Percentiles rank a stretch among this genome's conserved stretches.
These are phyloP conservation scores for Peronosclerospora sorghi DNA, from an alignment of 352 stramenopile species.

Conservation along the genomic window DNA sequence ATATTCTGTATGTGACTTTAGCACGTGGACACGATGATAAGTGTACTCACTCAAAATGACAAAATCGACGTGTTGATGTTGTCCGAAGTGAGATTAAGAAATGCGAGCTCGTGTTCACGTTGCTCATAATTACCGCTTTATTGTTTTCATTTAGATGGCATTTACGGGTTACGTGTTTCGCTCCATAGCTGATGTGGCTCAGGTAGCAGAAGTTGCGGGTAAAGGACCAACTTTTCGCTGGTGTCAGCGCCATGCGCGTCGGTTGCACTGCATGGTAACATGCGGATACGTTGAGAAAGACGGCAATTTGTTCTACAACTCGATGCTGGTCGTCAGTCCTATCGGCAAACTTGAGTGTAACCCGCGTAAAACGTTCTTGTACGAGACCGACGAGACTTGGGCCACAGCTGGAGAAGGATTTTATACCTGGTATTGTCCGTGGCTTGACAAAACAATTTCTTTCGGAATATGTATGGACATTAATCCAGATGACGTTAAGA, in stretches of 20 bases:
- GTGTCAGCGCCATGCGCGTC: constrained; percentile 52
- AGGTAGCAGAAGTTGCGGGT: constrained; percentile 48
- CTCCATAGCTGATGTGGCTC: constrained; percentile 35
- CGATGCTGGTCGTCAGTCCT: constrained; percentile 72
- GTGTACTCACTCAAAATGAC: constrained; percentile 28
- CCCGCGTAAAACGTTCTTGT: constrained; percentile 72
- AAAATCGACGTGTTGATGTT: constrained; percentile 66
- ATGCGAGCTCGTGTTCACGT: not conserved
- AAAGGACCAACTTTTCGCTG: constrained; percentile 50
- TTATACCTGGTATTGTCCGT: constrained; percentile 57
- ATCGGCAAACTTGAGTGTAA: constrained; percentile 58
- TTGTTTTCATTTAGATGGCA: constrained; percentile 40
- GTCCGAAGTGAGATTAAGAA: constrained; percentile 39
- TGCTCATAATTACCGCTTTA: not conserved
- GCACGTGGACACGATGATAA: constrained; percentile 59
- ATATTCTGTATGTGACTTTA: constrained; percentile 5
- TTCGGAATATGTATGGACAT: constrained; percentile 88
- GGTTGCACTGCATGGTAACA: constrained; percentile 50
- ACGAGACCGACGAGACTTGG: constrained; percentile 78
- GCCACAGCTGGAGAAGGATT: constrained; percentile 55
- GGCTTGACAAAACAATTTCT: constrained; percentile 64
- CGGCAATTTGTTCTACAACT: constrained; percentile 46
- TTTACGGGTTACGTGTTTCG: constrained; percentile 78
- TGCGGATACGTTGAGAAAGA: constrained; percentile 59
- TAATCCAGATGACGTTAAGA: constrained; percentile 72